Percentiles rank a stretch among this genome's conserved stretches.
phyloP scores from a whole-genome alignment of 2,329 filamentous ascomycete genomes.

The Aciculosporium take region DNA sequence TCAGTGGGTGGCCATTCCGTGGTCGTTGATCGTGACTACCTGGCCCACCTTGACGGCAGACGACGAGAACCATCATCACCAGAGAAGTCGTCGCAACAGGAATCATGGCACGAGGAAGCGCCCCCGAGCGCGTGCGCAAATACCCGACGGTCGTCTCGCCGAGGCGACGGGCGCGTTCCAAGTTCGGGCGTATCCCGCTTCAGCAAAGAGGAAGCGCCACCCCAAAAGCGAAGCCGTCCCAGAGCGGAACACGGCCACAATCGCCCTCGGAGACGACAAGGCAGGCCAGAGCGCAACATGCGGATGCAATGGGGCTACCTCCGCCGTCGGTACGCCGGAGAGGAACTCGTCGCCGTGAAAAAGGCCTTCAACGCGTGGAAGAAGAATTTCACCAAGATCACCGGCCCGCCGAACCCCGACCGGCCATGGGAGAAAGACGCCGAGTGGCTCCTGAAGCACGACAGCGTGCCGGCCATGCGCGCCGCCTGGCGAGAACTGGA shows the following conservation, averaged over 20 bases:
- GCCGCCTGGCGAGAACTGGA: constrained; percentile 19
- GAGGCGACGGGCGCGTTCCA: neutral
- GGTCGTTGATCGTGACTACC: neutral
- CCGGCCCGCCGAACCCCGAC: constrained; percentile 2
- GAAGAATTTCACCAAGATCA: constrained; percentile 12
- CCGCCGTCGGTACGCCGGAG: constrained; percentile 13
- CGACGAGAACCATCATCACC: neutral
- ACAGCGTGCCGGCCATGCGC: constrained; percentile 17
- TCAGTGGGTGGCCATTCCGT: neutral
- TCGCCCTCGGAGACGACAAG: neutral
- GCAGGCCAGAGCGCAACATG: neutral
- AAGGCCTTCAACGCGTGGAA: constrained; percentile 18
- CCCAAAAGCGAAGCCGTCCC: neutral
- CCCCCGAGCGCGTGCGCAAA: neutral
- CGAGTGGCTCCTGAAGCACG: constrained; percentile 18
- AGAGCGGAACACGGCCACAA: neutral
- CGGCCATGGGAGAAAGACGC: constrained; percentile 15
- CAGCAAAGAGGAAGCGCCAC: neutral
- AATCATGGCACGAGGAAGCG: neutral
- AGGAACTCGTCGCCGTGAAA: constrained; percentile 12
- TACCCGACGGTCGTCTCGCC: neutral
- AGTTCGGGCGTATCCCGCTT: neutral
- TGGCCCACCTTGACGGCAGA: neutral
- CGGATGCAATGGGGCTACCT: constrained; percentile 20
- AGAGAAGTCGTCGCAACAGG: neutral